phyloP scores from a whole-genome alignment of 331 rosid species.

The Rhamnella rubrinervis region DNA sequence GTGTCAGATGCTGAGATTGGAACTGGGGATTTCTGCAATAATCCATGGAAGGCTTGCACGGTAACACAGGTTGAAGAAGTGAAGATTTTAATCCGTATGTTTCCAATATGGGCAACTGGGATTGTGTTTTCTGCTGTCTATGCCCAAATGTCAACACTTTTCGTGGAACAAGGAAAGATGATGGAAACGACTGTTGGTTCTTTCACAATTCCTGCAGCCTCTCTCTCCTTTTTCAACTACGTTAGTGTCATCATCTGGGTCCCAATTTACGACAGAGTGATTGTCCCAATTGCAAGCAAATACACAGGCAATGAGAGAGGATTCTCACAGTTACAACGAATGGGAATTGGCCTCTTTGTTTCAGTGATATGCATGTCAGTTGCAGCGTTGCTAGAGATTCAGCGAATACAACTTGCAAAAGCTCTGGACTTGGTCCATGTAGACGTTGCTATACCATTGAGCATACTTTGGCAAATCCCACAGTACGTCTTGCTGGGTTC shows the following conservation, averaged over 20 bases:
- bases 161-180: conserved; percentile 49
- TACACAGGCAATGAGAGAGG: conserved; percentile 16
- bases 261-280: conserved; percentile 13
- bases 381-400: conserved; percentile 12
- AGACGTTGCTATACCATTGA: conserved; percentile 6
- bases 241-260: conserved; percentile 8
- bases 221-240: conserved; percentile 1
- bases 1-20: conserved; percentile 11
- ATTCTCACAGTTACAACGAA: conserved; percentile 9
- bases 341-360: conserved; percentile 19
- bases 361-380: conserved; percentile 11
- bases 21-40: not conserved
- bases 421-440: not conserved
- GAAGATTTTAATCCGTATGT: conserved; percentile 35
- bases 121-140: conserved; percentile 31
- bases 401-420: conserved; percentile 10
- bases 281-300: conserved; percentile 13
- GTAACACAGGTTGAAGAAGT: conserved; percentile 40
- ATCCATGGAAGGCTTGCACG: conserved; percentile 33
- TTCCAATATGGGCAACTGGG: conserved; percentile 45
- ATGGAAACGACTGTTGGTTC: conserved; percentile 26
- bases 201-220: conserved; percentile 23
- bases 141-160: conserved; percentile 48
- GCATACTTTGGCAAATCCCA: conserved; percentile 14
- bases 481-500: conserved; percentile 22